Base-by-base conservation (phyloP, 2,329 filamentous ascomycete species). In the Thielaviopsis euricoi region DNA sequence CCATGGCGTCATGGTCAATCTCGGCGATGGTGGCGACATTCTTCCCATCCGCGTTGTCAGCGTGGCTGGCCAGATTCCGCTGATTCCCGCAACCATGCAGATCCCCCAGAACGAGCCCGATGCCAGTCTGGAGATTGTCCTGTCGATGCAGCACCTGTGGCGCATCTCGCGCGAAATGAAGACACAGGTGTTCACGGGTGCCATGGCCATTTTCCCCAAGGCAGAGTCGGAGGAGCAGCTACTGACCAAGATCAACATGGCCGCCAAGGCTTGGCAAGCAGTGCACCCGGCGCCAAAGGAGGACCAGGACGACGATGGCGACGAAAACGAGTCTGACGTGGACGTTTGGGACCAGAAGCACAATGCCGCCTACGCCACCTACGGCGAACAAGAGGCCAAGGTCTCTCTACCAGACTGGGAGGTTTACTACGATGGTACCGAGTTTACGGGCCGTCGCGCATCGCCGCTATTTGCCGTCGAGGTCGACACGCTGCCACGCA, bases 71-170 rank as follows among this genome's bases (percentile, higher is more conserved):
- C 93, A 97, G 70, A 96, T 98, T 54, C 89, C 91, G 1, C 77
- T 98, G 3, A 71, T 91, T 5, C 90, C 93, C 0, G 78, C 83
- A 3, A 84, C 79, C 3, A 97, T 97, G 91, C 65, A 70, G 2
- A 68, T 87, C 1, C 76, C 78, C 1, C 58, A 63, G 4, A 59
- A 66, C 0, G 66, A 65, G 19, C 51, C 62, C 19, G 64, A 72
- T 3, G 66, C 62, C 3, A 70, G 70, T 6, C 68, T 81, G 29
- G 83, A 90, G 66, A 75, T 85, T 6, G 73, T 80, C 0, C 75
- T 98, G 4, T 80, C 89, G 1, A 74, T 97, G 13, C 93, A 98
- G 69, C 91, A 97, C 69, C 78, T 97, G 23, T 90, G 85, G 82
- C 82, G 91, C 46, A 85, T 98, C 56, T 90, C 83, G 0, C 69